Percentiles rank a stretch among this genome's conserved stretches.
These are phyloP conservation scores for Trametes maxima DNA, from an alignment of 768 basidiomycete species.

Conservation along the genomic window DNA sequence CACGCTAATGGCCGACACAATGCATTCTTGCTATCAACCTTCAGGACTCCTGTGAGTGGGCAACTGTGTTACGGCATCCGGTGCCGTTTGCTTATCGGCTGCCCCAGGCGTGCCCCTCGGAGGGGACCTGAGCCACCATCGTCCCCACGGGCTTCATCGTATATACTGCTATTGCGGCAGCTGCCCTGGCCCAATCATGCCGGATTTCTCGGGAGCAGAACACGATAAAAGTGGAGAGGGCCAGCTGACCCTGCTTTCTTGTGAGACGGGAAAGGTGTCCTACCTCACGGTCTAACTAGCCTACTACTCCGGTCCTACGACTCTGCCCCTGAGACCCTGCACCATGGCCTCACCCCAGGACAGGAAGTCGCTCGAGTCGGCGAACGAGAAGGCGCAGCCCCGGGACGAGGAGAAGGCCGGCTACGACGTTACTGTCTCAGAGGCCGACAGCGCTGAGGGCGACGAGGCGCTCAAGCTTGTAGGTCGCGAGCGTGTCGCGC, in stretches of 20 bases:
- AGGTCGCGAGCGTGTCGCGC: slow-evolving; percentile 47
- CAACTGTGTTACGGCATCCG: slow-evolving; percentile 9
- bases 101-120: neutral
- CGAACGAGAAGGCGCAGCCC: slow-evolving; percentile 13
- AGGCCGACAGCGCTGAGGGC: slow-evolving; percentile 44
- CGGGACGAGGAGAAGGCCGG: slow-evolving; percentile 27
- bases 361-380: slow-evolving; percentile 16
- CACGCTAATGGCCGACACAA: neutral
- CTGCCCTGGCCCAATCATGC: neutral
- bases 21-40: slow-evolving; percentile 8
- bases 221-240: neutral
- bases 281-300: neutral
- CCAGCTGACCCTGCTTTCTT: slow-evolving; percentile 1
- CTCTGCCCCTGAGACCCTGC: neutral
- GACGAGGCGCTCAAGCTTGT: slow-evolving; percentile 66
- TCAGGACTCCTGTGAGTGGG: slow-evolving; percentile 14
- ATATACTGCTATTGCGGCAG: neutral
- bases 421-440: slow-evolving; percentile 19
- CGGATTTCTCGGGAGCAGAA: neutral
- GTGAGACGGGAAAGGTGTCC: slow-evolving; percentile 10
- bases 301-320: neutral
- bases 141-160: neutral
- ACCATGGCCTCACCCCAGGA: slow-evolving; percentile 23
- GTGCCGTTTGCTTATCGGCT: slow-evolving; percentile 13
- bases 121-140: slow-evolving; percentile 1